Conservation (phyloP, 345 rosid species). For the Eutrema yunnanense region DNA sequence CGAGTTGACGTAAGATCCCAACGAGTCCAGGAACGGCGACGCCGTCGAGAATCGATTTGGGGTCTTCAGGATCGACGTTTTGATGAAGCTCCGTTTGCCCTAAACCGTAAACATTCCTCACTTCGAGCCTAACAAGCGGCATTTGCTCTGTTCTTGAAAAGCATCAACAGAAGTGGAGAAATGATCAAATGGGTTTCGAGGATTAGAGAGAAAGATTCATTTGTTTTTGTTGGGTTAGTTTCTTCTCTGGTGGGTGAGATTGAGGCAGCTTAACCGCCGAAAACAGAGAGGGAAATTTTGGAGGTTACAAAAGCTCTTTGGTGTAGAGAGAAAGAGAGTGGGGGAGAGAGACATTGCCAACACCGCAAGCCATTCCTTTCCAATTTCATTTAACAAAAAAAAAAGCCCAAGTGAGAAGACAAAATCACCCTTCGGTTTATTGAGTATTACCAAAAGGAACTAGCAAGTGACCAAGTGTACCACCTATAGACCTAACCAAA, state of each 20-base stretch:
- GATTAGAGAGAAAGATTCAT: neutral
- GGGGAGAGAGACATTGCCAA: conserved; percentile 62
- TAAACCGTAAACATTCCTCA: conserved; percentile 65
- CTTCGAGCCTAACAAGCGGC: conserved; percentile 76
- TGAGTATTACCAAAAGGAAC: neutral
- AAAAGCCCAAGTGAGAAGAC: conserved; percentile 3
- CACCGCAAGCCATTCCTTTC: conserved; percentile 61
- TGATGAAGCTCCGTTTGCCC: conserved; percentile 76
- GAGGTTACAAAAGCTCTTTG: conserved; percentile 14
- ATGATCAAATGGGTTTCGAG: conserved; percentile 1
- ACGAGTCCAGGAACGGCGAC: conserved; percentile 91
- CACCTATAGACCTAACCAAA: no score
- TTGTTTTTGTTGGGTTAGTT: neutral
- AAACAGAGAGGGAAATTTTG: conserved; percentile 25
- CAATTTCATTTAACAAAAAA: neutral
- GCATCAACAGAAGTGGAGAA: neutral
- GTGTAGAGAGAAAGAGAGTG: neutral
- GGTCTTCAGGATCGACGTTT: conserved; percentile 69
- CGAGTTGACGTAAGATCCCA: conserved; percentile 96
- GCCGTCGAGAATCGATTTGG: conserved; percentile 81
- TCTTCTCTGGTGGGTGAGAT: conserved; percentile 39
- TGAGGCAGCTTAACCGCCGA: conserved; percentile 80
- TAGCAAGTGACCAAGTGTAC: no score
- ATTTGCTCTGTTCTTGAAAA: conserved; percentile 31
- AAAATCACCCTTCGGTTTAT: conserved; percentile 16